Evolutionary conservation across 2,329 filamentous ascomycete genomes (phyloP).

Genomic region (Orbilia blumenaviensis): DNA sequence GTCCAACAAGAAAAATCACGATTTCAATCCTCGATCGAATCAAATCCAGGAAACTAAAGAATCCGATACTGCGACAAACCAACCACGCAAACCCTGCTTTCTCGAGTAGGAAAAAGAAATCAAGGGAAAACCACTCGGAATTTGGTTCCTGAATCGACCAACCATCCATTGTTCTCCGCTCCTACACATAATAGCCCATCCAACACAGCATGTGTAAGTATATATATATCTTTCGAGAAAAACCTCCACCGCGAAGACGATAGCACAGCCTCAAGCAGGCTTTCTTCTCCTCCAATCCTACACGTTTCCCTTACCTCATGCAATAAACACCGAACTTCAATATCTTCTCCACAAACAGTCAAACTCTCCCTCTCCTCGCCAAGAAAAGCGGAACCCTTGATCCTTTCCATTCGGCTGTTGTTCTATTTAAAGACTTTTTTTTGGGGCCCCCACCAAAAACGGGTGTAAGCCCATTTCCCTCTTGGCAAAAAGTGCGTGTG

Average conservation of each 20-base stretch:
- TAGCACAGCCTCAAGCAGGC: not conserved
- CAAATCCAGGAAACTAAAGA: no score
- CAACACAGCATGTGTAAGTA: no score
- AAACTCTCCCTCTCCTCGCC: constrained; percentile 19
- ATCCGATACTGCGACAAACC: not conserved
- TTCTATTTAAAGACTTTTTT: constrained; percentile 48
- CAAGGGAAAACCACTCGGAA: no score
- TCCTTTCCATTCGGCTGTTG: no score
- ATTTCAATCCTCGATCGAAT: no score
- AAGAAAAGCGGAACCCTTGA: not conserved
- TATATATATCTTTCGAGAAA: no score
- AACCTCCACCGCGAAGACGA: no score
- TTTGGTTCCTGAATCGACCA: not conserved
- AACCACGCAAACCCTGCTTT: not conserved
- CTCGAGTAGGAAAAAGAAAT: not conserved
- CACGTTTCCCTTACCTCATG: not conserved
- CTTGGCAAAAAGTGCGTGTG: no score
- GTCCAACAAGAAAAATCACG: no score
- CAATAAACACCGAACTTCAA: not conserved
- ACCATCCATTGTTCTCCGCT: not conserved
- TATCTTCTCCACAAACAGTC: not conserved
- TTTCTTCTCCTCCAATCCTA: not conserved
- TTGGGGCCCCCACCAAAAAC: not conserved
- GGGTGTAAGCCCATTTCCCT: not conserved
- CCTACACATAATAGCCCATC: not conserved